A percentile compares a stretch with the other conserved stretches of the same genome.
Conservation (phyloP, 805 yeast genomes). For the Pichia nakasei region DNA sequence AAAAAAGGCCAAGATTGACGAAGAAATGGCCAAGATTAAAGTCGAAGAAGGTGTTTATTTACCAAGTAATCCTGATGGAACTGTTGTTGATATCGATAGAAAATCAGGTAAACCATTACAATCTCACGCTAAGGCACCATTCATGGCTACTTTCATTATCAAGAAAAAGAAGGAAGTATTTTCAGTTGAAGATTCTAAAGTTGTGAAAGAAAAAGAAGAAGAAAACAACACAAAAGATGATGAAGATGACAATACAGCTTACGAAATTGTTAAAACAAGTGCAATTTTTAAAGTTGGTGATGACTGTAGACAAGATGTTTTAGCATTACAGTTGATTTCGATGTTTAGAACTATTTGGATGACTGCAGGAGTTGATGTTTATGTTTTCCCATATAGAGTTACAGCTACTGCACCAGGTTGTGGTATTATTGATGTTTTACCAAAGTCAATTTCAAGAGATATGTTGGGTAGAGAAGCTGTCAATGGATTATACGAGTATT, state of each 20-base stretch:
- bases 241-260: conserved; percentile 19
- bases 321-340: conserved; percentile 86
- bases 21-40: conserved; percentile 76
- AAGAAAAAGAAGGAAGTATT: conserved; percentile 29
- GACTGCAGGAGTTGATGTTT: conserved; percentile 79
- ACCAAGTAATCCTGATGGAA: conserved; percentile 95
- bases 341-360: conserved; percentile 89
- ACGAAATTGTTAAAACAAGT: conserved; percentile 45
- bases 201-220: not conserved
- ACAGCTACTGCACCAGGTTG: conserved; percentile 99
- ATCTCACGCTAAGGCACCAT: conserved; percentile 98
- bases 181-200: not conserved
- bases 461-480: conserved; percentile 99
- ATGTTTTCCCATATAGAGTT: conserved; percentile 87
- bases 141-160: conserved; percentile 91
- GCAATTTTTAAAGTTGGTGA: conserved; percentile 99
- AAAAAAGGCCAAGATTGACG: conserved; percentile 91
- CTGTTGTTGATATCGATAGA: conserved; percentile 84
- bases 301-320: conserved; percentile 95
- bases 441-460: conserved; percentile 91
- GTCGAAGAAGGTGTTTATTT: conserved; percentile 80
- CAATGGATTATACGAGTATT: conserved; percentile 90
- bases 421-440: conserved; percentile 96
- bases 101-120: conserved; percentile 91
- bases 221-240: conserved; percentile 19